These are phyloP conservation scores for Parafenestella ontariensis DNA, from an alignment of 2,329 filamentous ascomycete genomes.

Conservation along the genomic window DNA sequence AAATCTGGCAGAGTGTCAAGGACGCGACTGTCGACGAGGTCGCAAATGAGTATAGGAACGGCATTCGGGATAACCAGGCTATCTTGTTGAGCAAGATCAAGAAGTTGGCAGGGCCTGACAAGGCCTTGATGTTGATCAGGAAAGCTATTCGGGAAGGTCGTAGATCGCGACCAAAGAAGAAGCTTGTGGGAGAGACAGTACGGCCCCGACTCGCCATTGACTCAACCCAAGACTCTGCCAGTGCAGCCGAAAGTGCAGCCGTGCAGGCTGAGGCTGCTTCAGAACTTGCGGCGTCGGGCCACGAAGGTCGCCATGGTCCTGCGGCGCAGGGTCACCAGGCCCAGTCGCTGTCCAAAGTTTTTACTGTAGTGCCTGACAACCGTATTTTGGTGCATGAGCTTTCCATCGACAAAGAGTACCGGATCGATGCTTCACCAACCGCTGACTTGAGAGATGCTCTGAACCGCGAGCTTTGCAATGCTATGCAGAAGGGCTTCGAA, in stretches of 20 bases:
- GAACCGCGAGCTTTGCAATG: slow-evolving; percentile 65
- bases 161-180: slow-evolving; percentile 68
- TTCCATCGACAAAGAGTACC: slow-evolving; percentile 79
- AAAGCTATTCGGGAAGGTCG: slow-evolving; percentile 77
- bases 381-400: slow-evolving; percentile 79
- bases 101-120: slow-evolving; percentile 73
- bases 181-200: slow-evolving; percentile 69
- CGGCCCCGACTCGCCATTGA: slow-evolving; percentile 70
- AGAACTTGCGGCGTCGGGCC: slow-evolving; percentile 35
- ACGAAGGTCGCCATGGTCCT: slow-evolving; percentile 10
- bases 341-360: slow-evolving; percentile 59
- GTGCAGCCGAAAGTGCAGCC: slow-evolving; percentile 46
- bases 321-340: slow-evolving; percentile 43
- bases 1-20: slow-evolving; percentile 83
- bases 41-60: slow-evolving; percentile 77
- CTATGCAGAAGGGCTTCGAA: slow-evolving; percentile 69
- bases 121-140: slow-evolving; percentile 75
- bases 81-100: slow-evolving; percentile 82
- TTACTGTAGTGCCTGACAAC: slow-evolving; percentile 73
- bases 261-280: slow-evolving; percentile 40
- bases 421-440: slow-evolving; percentile 67
- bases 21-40: slow-evolving; percentile 77
- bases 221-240: slow-evolving; percentile 34
- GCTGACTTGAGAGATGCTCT: slow-evolving; percentile 65
- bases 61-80: slow-evolving; percentile 81